Percentiles rank a stretch among this genome's conserved stretches.
phyloP scores from a whole-genome alignment of 495 filamentous ascomycete species.

The Neurospora discreta region DNA sequence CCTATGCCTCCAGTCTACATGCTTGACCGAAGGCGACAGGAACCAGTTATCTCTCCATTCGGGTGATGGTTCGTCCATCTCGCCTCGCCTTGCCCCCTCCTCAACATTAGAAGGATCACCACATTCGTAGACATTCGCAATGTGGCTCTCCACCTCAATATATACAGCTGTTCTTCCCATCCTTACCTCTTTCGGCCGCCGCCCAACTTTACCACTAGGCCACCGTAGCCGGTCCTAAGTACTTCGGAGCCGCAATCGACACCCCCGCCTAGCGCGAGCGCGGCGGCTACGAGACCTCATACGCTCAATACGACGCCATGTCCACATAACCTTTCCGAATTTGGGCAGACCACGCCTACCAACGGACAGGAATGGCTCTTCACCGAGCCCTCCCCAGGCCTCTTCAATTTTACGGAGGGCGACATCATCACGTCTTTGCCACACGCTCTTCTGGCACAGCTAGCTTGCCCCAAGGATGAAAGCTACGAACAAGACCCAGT shows the following conservation, averaged over 20 bases:
- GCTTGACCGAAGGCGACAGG: background rate
- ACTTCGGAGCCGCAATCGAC: constrained; percentile 42
- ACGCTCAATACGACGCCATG: constrained; percentile 25
- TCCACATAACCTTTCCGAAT: constrained; percentile 34
- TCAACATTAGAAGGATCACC: background rate
- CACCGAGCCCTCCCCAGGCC: constrained; percentile 33
- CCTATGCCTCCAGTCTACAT: background rate
- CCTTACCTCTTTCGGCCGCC: constrained; percentile 7
- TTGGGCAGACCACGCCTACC: constrained; percentile 42
- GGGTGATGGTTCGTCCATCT: background rate
- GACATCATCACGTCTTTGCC: constrained; percentile 42
- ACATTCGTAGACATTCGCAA: background rate
- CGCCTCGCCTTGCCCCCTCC: background rate
- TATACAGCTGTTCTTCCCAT: constrained; percentile 3
- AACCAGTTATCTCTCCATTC: background rate
- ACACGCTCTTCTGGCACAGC: constrained; percentile 50
- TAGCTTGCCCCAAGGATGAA: constrained; percentile 49
- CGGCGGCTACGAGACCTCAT: constrained; percentile 12
- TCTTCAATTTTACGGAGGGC: constrained; percentile 45
- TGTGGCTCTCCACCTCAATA: constrained; percentile 1
- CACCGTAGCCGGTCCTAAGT: constrained; percentile 31
- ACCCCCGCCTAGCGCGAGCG: constrained; percentile 30
- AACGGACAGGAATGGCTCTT: constrained; percentile 47
- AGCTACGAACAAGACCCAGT: constrained; percentile 43
- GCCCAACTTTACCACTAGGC: constrained; percentile 30